These are phyloP conservation scores for Quercus rubra DNA, from an alignment of 306 rosid species.

Conservation along the genomic window DNA sequence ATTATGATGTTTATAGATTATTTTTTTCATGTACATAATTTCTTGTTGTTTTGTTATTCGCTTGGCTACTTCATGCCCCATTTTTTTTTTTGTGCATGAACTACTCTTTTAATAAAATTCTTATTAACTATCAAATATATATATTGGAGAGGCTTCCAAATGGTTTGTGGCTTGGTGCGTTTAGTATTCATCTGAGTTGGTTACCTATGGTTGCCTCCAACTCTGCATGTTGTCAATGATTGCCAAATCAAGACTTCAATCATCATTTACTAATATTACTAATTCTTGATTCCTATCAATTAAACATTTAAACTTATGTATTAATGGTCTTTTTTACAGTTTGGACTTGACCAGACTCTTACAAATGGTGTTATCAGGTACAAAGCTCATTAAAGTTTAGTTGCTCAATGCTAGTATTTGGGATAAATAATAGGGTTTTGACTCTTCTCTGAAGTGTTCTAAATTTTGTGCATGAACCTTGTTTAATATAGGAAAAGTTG, in stretches of 20 bases:
- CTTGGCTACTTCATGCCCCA: too few species aligned
- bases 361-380: conserved; percentile 94
- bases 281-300: background rate
- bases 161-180: background rate
- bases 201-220: conserved; percentile 19
- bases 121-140: too few species aligned
- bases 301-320: background rate
- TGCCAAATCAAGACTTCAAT: background rate
- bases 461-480: background rate
- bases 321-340: conserved; percentile 49
- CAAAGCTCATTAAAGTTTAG: conserved; percentile 9
- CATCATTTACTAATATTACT: conserved; percentile 2
- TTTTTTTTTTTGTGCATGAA: too few species aligned
- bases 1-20: too few species aligned
- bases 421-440: background rate
- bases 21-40: too few species aligned
- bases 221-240: background rate
- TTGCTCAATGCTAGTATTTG: background rate
- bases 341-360: conserved; percentile 97
- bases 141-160: background rate
- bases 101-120: too few species aligned
- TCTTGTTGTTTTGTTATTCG: too few species aligned
- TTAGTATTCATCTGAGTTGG: background rate
- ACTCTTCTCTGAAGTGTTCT: background rate
- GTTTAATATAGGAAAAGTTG: background rate